Base-by-base conservation (phyloP, 495 filamentous ascomycete genomes). In the Penicillium pancosmium region DNA sequence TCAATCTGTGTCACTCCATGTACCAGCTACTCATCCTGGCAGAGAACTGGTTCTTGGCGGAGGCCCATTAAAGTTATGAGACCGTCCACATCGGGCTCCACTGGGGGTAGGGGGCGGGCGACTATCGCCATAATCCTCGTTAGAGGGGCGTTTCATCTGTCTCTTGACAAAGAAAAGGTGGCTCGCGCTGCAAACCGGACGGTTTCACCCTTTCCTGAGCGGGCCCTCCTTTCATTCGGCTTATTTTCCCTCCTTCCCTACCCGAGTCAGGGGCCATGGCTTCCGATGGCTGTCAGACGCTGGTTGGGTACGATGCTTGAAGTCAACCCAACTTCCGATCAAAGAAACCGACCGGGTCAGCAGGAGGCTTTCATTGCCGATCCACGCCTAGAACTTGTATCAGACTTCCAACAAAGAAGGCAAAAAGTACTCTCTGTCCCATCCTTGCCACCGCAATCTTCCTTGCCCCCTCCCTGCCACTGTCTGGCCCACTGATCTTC, bases 101-200 rank as follows among this genome's bases (percentile, higher is more conserved):
- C 21, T n/a, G 33, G 53, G 47, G 54, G 18, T 5, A 7, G 8
- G 27, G 27, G 27, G 27, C 27, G 5, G 27, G 27, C 27, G 38
- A 36, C 27, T 53, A 53, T 56, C 34, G 53, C 27, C 47, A 51
- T 18, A 5, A 55, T 59, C 58, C 55, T 50, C 10, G 58, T 53
- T 36, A 40, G 31, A 25, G 49, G 25, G 56, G 52, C 38, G 55
- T 63, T 63, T 66, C 63, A 66, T 51, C 56, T 54, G 55, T 47
- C 19, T 21, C 21, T 27, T 51, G 52, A 56, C 55, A 57, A 63
- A 66, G 63, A 66, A 57, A 36, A 50, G 54, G 47, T 59, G 57
- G 62, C 47, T 52, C 50, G 47, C n/a, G 46, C 47, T 54, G 52
- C 47, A 41, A 54, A 27, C 19, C 51, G 7, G 31, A 12, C 25